Evolutionary conservation across 148 eudicot genomes (phyloP).

Genomic region (Fagopyrum esculentum): DNA sequence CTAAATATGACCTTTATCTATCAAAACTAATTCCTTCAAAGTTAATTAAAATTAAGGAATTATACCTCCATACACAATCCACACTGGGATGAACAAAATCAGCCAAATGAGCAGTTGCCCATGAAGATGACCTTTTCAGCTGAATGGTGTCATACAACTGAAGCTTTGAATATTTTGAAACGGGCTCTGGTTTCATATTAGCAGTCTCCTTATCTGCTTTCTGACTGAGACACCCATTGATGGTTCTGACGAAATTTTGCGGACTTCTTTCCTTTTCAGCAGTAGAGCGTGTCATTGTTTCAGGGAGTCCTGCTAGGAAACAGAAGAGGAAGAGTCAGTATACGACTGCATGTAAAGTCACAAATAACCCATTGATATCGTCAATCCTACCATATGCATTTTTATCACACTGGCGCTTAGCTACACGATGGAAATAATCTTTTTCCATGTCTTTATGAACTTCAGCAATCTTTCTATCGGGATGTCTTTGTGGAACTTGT

Average conservation of each 20-base stretch:
- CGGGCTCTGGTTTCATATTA: not conserved
- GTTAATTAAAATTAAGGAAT: not conserved
- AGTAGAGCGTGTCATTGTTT: not conserved
- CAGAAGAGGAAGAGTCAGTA: not conserved
- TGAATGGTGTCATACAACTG: slow-evolving; percentile 7
- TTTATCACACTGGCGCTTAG: slow-evolving; percentile 14
- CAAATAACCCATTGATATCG: not conserved
- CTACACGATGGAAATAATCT: not conserved
- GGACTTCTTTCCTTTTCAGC: slow-evolving; percentile 8
- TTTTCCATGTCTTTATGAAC: slow-evolving; percentile 1
- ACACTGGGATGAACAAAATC: slow-evolving; percentile 28
- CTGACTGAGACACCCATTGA: not conserved
- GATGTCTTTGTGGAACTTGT: not conserved
- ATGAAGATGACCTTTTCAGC: slow-evolving; percentile 4
- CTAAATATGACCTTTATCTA: not conserved
- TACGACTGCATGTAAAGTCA: not conserved
- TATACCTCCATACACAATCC: slow-evolving; percentile 48
- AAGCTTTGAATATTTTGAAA: not conserved
- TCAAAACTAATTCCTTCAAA: too few relatives aligned
- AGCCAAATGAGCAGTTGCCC: not conserved
- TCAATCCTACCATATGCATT: slow-evolving; percentile 19
- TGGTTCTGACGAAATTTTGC: not conserved
- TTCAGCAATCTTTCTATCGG: slow-evolving; percentile 14
- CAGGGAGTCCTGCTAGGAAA: not conserved
- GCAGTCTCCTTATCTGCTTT: not conserved